These are phyloP conservation scores for Ceratocystis smalleyi DNA, from an alignment of 2,329 filamentous ascomycete species.

Conservation along the genomic window DNA sequence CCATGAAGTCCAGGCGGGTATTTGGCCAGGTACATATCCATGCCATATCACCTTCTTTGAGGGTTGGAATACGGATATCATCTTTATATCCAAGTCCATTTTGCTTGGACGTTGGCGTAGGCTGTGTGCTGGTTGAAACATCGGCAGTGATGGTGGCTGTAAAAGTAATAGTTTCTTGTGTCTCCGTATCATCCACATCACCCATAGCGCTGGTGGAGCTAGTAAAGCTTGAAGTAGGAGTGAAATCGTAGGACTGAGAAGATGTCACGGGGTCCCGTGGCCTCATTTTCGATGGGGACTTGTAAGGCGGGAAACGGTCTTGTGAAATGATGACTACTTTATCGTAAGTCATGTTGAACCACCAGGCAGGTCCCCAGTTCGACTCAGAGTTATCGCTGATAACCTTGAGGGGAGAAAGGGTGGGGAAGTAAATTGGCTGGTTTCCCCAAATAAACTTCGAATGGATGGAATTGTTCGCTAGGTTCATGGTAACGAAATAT, in stretches of 20 bases:
- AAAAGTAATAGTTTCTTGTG: constrained; percentile 13
- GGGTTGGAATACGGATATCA: constrained; percentile 24
- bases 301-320: constrained; percentile 23
- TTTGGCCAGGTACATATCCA: constrained; percentile 46
- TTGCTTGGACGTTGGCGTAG: neutral
- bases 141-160: constrained; percentile 10
- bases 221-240: constrained; percentile 9
- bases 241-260: neutral
- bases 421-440: constrained; percentile 32
- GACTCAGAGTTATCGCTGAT: constrained; percentile 37
- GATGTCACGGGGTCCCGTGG: neutral
- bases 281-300: constrained; percentile 19
- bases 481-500: constrained; percentile 30
- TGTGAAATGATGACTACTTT: constrained; percentile 42
- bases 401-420: constrained; percentile 28
- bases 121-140: constrained; percentile 7
- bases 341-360: constrained; percentile 35
- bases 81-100: constrained; percentile 22
- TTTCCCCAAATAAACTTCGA: constrained; percentile 36
- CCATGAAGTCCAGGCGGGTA: constrained; percentile 40
- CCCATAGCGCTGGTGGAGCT: neutral
- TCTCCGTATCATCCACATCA: constrained; percentile 17
- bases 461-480: constrained; percentile 26
- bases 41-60: constrained; percentile 34
- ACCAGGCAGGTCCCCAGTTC: constrained; percentile 39